Evolutionary conservation across 2,329 filamentous ascomycete genomes (phyloP), one percentile per base, ranked within the genome.

Genomic region (Xylaria sp.): DNA sequence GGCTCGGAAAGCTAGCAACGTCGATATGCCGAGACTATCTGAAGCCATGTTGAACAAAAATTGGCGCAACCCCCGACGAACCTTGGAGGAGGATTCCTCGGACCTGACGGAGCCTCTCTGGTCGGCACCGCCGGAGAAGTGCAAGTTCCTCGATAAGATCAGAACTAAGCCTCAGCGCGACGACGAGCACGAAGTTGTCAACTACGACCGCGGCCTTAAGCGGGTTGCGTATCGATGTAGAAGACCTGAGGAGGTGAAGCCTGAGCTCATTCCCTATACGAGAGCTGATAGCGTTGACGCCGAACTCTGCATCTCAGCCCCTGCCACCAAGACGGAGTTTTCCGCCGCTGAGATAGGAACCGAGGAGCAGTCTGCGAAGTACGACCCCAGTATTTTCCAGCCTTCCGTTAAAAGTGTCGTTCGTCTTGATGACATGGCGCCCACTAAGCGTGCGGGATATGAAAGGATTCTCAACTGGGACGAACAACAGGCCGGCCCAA

Each of bases 261-360:
- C 67, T 2, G 66, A 71, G 6, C 69, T 71, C 11, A 36, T 67
- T 30, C 69, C 66, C 19, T 71, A 62, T 42, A 71, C 53, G 11
- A 60, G 8, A n/a, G 1, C 67, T 61, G 75, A 65, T 47, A 72
- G 27, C 58, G 47, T 78, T 14, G 72, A 74, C 30, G 66, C 72
- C 1, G 75, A 75, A 19, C 73, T 75, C 14, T 77, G 77, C 42
- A 63, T 73, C 45, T 78, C 76, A 3, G 75, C 76, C 1, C 76
- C 76, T 14, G 69, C 76, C 8, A 75, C 75, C 14, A 77, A 76
- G 64, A 68, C 64, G 17, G 73, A 75, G 19, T 75, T 62, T 39
- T 66, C 61, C 1, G 50, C 59, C 0, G 69, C 66, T 6, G 61
- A 68, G 17, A 60, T 70, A 30, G 64, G 57, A 47, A 56, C 61